Conservation (phyloP, 345 rosid genomes). For the Lepidium didymum region DNA sequence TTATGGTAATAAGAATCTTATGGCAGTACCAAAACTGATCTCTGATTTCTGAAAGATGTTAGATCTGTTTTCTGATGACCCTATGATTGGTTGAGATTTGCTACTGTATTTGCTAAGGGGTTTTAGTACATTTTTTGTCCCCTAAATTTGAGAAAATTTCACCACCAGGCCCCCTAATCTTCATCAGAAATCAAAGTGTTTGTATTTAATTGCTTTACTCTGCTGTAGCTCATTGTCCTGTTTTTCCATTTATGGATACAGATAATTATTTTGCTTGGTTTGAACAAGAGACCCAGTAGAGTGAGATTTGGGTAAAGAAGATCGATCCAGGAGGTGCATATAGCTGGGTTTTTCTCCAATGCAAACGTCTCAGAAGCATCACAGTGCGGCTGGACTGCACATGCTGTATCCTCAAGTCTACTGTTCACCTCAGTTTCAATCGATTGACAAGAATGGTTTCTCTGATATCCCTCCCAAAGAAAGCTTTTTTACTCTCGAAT, state of each 20-base stretch:
- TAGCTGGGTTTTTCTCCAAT: conserved; percentile 22
- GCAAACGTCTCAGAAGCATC: conserved; percentile 70
- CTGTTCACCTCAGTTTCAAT: conserved; percentile 41
- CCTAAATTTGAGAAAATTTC: not conserved
- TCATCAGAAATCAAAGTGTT: not conserved
- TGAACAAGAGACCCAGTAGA: not conserved
- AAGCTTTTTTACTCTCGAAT: conserved; percentile 71
- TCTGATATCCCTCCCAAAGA: conserved; percentile 44
- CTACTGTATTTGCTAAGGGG: not conserved
- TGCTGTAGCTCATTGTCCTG: conserved; percentile 3
- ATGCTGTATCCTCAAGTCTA: conserved; percentile 46
- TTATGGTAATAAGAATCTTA: not conserved
- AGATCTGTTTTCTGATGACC: conserved; percentile 18
- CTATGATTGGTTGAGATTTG: conserved; percentile 3
- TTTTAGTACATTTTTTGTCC: not conserved
- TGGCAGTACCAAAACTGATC: not conserved
- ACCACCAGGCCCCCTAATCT: not conserved
- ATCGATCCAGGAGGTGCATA: not conserved
- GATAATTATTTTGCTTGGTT: not conserved
- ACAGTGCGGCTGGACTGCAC: conserved; percentile 42
- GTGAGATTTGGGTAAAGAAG: not conserved
- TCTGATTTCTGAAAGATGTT: not conserved
- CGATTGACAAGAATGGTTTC: conserved; percentile 40
- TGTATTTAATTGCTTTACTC: not conserved
- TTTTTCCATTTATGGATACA: conserved; percentile 1